A percentile compares a stretch with the other conserved stretches of the same genome.
Evolutionary conservation across 148 eudicot genomes (phyloP).

Genomic region (Salicornia ramosissima): DNA sequence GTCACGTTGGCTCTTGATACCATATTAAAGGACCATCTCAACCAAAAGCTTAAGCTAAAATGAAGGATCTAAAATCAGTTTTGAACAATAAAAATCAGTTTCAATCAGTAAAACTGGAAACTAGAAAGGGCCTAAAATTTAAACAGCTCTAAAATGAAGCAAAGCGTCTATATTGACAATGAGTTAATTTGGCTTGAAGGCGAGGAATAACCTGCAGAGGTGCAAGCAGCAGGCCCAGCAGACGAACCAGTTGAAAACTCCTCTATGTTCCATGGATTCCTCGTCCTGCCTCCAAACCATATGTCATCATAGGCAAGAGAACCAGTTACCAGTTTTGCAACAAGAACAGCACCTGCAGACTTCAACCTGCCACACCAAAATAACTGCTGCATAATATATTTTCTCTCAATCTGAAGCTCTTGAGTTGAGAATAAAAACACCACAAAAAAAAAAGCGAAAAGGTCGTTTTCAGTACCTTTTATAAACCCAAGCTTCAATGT

Average conservation of each 20-base stretch:
- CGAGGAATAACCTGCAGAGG: slow-evolving; percentile 67
- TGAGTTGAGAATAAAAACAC: neutral
- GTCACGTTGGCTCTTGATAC: too few species aligned
- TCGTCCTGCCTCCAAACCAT: slow-evolving; percentile 93
- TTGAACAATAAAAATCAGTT: too few species aligned
- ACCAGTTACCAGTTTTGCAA: slow-evolving; percentile 78
- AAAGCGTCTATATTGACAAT: neutral
- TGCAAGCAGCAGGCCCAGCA: slow-evolving; percentile 87
- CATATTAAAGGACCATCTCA: too few species aligned
- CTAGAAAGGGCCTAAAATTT: neutral
- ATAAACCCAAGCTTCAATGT: slow-evolving; percentile 87
- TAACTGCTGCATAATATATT: too few species aligned
- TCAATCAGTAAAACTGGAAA: too few species aligned
- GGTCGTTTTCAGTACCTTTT: slow-evolving; percentile 49
- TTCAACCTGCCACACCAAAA: slow-evolving; percentile 47
- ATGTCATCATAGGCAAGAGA: slow-evolving; percentile 88
- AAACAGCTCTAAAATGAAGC: neutral
- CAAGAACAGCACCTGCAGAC: slow-evolving; percentile 83
- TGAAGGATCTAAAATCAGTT: too few species aligned
- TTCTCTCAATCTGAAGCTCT: neutral
- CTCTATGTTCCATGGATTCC: slow-evolving; percentile 96
- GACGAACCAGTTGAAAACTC: slow-evolving; percentile 88
- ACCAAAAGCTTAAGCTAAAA: too few species aligned
- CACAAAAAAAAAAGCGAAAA: neutral
- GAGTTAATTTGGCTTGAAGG: too few species aligned